These are phyloP conservation scores for Fagopyrum tataricum DNA, from an alignment of 148 eudicot species.

Conservation along the genomic window DNA sequence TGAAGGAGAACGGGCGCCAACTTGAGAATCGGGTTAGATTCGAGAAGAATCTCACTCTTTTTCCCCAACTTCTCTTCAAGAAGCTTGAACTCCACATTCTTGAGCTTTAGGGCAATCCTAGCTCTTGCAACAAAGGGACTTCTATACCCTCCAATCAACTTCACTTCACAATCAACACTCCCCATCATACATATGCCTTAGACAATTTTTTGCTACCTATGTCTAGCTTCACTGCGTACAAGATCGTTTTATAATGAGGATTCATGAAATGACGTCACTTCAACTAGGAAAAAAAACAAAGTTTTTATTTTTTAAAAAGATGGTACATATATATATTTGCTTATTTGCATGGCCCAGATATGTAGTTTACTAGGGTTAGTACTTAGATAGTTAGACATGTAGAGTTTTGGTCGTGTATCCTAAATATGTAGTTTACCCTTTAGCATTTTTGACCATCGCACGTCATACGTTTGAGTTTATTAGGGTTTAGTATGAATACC, in stretches of 20 bases:
- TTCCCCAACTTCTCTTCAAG: constrained; percentile 11
- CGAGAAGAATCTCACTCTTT: constrained; percentile 28
- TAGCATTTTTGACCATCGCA: too few species aligned
- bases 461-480: too few species aligned
- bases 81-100: constrained; percentile 19
- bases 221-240: background rate
- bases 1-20: constrained; percentile 28
- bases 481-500: too few species aligned
- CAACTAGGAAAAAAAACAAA: too few species aligned
- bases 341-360: too few species aligned
- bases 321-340: too few species aligned
- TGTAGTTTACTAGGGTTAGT: too few species aligned
- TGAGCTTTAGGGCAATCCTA: constrained; percentile 29
- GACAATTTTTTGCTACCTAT: background rate
- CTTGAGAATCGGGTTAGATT: constrained; percentile 29
- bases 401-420: too few species aligned
- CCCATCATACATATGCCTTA: background rate
- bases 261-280: background rate
- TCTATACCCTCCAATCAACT: constrained; percentile 19
- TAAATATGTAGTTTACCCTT: too few species aligned
- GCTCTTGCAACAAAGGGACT: constrained; percentile 23
- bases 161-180: constrained; percentile 16
- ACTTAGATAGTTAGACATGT: too few species aligned
- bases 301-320: too few species aligned
- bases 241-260: background rate